Percentiles rank a stretch among this genome's conserved stretches.
These are phyloP conservation scores for Saccharomycopsis phalli DNA, from an alignment of 1,139 yeast species.

Conservation along the genomic window DNA sequence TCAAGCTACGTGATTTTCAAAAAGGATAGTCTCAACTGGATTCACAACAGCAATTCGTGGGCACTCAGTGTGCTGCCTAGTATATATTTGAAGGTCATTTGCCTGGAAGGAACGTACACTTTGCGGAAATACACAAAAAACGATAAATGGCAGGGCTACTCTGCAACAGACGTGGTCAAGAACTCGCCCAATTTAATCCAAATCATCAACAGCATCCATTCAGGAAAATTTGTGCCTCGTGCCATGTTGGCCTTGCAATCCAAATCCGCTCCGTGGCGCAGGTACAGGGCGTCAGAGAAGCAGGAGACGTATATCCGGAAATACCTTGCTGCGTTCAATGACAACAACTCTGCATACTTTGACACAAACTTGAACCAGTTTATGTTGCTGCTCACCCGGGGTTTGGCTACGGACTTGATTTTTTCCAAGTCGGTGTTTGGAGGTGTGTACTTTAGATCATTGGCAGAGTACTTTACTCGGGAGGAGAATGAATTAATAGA, in stretches of 20 bases:
- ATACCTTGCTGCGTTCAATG: too few species aligned
- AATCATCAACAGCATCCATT: not conserved
- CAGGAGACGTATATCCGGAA: not conserved
- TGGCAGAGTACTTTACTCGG: too few species aligned
- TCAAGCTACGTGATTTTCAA: not conserved
- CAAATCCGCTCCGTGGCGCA: not conserved
- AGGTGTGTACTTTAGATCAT: not conserved
- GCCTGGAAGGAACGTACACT: not conserved
- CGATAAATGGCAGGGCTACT: not conserved
- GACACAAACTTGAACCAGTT: not conserved
- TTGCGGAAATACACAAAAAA: not conserved
- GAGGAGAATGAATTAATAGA: too few species aligned
- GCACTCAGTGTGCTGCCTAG: not conserved
- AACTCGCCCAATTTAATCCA: not conserved
- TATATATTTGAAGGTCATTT: not conserved
- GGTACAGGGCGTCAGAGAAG: not conserved
- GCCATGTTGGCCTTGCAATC: not conserved
- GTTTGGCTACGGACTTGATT: constrained; percentile 1
- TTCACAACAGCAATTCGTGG: not conserved
- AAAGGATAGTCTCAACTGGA: not conserved
- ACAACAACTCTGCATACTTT: too few species aligned
- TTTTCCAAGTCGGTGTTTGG: constrained; percentile 2
- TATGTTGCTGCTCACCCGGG: not conserved
- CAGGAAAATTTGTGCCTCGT: not conserved
- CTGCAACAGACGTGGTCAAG: not conserved